Evolutionary conservation across 495 filamentous ascomycete species (phyloP), one percentile per base, ranked within the genome.

Genomic region (Aspergillus ostianus): DNA sequence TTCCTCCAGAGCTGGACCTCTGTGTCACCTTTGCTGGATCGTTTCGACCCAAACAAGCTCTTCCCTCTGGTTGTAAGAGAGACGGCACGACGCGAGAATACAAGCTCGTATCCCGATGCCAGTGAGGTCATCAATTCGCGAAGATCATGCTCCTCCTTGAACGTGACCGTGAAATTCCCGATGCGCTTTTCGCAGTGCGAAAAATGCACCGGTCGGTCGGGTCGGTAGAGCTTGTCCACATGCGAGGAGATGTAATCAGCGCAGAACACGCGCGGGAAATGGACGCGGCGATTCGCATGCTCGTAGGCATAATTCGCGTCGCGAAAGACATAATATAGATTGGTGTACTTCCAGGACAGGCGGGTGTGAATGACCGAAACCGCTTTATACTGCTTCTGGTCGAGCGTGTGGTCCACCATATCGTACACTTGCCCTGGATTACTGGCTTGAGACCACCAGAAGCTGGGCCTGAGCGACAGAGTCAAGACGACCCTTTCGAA

Each of bases 181-280:
- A 61, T 56, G 27, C 64, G 66, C 45, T 74, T 76, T 27, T 78
- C 70, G 60, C 71, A 73, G 47, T 75, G 73, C 9, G 74, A 76
- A 56, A 76, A 77, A 6, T 32, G 60, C 0, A 73, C 73, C 5
- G 62, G 64, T 13, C 47, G 41, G 21, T 68, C 70, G 36, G 67
- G 62, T 6, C 51, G 64, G 47, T 71, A 78, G 15, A 78, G 59
- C 44, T 72, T 65, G 20, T 77, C 70, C 3, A 73, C 66, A 29
- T 77, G 74, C 0, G 65, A 70, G 5, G 75, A 78, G 26, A 78
- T 64, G 47, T 78, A 78, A 27, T 76, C 67, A n/a, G 70, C 67
- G 60, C 65, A 67, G 32, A 69, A 72, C 12, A 71, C 57, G 9
- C 61, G 58, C 5, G 70, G 70, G 44, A 78, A 71, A 3, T 57